A percentile compares a stretch with the other conserved stretches of the same genome.
These are phyloP conservation scores for Fistulifera pelliculosa DNA, from an alignment of 108 stramenopile genomes.

Conservation along the genomic window DNA sequence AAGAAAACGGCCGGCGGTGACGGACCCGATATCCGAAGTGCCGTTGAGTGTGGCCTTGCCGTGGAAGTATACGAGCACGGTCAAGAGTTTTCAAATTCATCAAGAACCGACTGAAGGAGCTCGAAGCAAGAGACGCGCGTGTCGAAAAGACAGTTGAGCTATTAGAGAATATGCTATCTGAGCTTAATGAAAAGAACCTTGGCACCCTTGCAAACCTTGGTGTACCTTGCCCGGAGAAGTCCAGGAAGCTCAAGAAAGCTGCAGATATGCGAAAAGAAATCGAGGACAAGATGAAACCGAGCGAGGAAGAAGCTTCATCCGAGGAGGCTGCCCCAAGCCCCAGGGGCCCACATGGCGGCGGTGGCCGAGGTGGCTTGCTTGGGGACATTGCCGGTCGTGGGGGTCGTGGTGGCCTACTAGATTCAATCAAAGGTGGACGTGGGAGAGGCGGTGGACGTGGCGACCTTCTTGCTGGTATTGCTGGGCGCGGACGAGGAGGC, in stretches of 20 bases:
- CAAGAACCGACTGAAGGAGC: constrained; percentile 25
- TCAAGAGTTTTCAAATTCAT: constrained; percentile 27
- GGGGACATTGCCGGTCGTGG: constrained; percentile 7
- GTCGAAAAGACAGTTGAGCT: constrained; percentile 35
- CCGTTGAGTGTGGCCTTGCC: constrained; percentile 29
- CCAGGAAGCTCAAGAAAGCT: constrained; percentile 28
- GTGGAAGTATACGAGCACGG: constrained; percentile 30
- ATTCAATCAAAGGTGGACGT: constrained; percentile 7
- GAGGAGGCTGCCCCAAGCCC: constrained; percentile 11
- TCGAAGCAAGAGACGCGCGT: constrained; percentile 24
- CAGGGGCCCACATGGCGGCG: constrained; percentile 11
- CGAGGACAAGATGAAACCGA: constrained; percentile 24
- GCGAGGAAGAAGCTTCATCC: constrained; percentile 13
- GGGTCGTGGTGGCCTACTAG: constrained; percentile 11
- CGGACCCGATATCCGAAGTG: constrained; percentile 32
- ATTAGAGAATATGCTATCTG: constrained; percentile 22
- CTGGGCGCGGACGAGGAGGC: constrained; percentile 19
- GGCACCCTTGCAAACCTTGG: constrained; percentile 25
- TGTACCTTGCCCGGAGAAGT: constrained; percentile 17
- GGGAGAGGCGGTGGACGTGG: constrained; percentile 10
- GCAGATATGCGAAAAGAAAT: constrained; percentile 29
- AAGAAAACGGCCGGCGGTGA: constrained; percentile 38
- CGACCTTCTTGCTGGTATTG: constrained; percentile 20
- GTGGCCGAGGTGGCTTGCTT: constrained; percentile 13
- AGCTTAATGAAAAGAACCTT: constrained; percentile 30